These are phyloP conservation scores for Lachancea sp. DNA, from an alignment of 805 yeast species.

Conservation along the genomic window DNA sequence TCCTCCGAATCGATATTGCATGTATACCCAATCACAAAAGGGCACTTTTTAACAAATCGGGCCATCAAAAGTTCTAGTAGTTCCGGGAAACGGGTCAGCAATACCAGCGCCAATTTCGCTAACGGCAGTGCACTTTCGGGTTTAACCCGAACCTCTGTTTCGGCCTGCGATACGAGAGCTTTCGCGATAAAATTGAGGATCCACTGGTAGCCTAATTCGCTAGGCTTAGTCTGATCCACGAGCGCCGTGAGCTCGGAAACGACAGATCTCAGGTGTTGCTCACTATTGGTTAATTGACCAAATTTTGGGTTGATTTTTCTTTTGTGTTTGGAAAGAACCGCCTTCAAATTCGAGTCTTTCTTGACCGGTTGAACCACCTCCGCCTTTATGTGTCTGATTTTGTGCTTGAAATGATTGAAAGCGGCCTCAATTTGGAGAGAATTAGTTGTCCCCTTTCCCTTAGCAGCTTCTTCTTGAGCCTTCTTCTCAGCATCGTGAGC, in stretches of 20 bases:
- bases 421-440: conserved; percentile 36
- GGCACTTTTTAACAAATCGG: conserved; percentile 86
- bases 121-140: conserved; percentile 75
- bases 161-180: conserved; percentile 84
- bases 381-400: conserved; percentile 51
- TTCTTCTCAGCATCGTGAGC: conserved; percentile 12
- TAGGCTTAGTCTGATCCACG: conserved; percentile 42
- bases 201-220: conserved; percentile 60
- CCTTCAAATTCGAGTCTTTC: conserved; percentile 47
- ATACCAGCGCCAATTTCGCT: conserved; percentile 53
- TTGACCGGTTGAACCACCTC: conserved; percentile 52
- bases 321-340: conserved; percentile 50
- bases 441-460: conserved; percentile 22
- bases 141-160: conserved; percentile 78
- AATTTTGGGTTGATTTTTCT: conserved; percentile 80
- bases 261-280: conserved; percentile 48
- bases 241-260: conserved; percentile 42
- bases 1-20: conserved; percentile 72
- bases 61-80: conserved; percentile 47
- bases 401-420: conserved; percentile 44
- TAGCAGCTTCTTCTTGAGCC: conserved; percentile 17
- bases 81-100: conserved; percentile 45
- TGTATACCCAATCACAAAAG: conserved; percentile 75
- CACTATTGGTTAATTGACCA: conserved; percentile 82
- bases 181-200: conserved; percentile 77